Evolutionary conservation across 1,139 yeast species (phyloP), one percentile per base, ranked within the genome.

Genomic region (Sugiyamaella sp.): DNA sequence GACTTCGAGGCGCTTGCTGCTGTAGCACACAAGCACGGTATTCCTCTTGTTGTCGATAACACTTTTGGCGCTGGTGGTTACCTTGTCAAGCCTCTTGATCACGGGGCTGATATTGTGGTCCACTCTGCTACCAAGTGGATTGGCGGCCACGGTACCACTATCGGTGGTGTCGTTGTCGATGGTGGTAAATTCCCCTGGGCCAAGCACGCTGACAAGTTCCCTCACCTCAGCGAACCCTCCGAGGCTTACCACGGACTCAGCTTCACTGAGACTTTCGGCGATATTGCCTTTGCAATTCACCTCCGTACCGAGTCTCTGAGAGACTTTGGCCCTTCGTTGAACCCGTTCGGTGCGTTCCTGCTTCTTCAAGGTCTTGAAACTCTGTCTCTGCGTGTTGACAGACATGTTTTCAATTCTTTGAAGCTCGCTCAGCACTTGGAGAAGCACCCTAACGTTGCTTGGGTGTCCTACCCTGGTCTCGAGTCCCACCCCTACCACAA

Each of bases 51-150:
- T 54, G 97, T 89, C 45, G 99, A 93, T 75, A 93, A 93, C 81
- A 93, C 99, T 27, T 91, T 91, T 66, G 98, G 97, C 68, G 97
- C 97, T 45, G 97, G 96, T 71, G 98, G 98, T 49, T 90, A 74
- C 77, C 80, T 88, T 65, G 80, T 89, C 58, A 84, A 81, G 65
- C 99, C 99, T 60, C 73, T 93, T 63, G 87, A 86, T 59, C 87
- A 81, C 66, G 98, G 98, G 62, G 98, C 89, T 42, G 96, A 89
- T 69, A 86, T 89, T 59, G 80, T 82, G 32, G 78, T 80, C 22
- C 97, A 91, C 73, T 90, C 97, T 54, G 97, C 97, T 53, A 93
- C 98, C 54, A 93, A 93, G 74, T 93, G 97, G 97, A 90, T 93
- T 63, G 96, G 96, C 62, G 99, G 97, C 58, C 98, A 91, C 70